Evolutionary conservation across 2,329 filamentous ascomycete species (phyloP).

Genomic region (Xylariaceae sp.): DNA sequence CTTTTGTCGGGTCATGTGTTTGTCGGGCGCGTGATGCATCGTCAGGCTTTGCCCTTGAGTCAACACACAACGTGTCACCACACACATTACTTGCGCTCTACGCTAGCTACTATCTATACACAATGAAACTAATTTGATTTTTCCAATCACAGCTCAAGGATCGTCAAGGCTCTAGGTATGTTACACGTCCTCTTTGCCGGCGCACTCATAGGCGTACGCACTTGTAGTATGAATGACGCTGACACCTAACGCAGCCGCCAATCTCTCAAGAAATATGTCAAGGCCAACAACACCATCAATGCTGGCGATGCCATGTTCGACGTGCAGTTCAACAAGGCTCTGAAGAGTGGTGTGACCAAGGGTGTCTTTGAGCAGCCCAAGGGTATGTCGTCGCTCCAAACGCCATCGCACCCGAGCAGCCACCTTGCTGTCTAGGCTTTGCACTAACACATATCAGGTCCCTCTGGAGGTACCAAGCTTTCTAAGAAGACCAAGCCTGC

Average conservation of each 20-base stretch:
- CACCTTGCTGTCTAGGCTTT: neutral
- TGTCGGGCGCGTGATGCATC: slow-evolving; percentile 20
- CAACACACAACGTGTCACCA: slow-evolving; percentile 5
- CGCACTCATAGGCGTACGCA: neutral
- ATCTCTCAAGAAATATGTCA: slow-evolving; percentile 58
- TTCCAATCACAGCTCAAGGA: slow-evolving; percentile 54
- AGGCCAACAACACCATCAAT: slow-evolving; percentile 35
- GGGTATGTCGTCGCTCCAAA: slow-evolving; percentile 54
- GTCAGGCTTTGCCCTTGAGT: neutral
- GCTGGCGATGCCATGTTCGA: slow-evolving; percentile 55
- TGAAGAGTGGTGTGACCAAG: slow-evolving; percentile 76
- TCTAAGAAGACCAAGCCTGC: slow-evolving; percentile 67
- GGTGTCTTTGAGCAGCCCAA: slow-evolving; percentile 87
- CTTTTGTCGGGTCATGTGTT: slow-evolving; percentile 18
- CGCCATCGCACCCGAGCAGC: neutral
- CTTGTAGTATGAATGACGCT: slow-evolving; percentile 24
- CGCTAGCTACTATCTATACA: slow-evolving; percentile 1
- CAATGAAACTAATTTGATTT: slow-evolving; percentile 40
- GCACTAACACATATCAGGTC: slow-evolving; percentile 49
- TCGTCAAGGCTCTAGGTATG: slow-evolving; percentile 56
- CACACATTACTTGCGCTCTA: neutral
- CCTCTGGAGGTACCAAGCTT: slow-evolving; percentile 89
- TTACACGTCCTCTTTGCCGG: neutral
- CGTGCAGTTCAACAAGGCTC: slow-evolving; percentile 67
- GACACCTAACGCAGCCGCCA: slow-evolving; percentile 46